Evolutionary conservation across 768 basidiomycete species (phyloP), one percentile per base, ranked within the genome.

Genomic region (Lactarius trivialis): DNA sequence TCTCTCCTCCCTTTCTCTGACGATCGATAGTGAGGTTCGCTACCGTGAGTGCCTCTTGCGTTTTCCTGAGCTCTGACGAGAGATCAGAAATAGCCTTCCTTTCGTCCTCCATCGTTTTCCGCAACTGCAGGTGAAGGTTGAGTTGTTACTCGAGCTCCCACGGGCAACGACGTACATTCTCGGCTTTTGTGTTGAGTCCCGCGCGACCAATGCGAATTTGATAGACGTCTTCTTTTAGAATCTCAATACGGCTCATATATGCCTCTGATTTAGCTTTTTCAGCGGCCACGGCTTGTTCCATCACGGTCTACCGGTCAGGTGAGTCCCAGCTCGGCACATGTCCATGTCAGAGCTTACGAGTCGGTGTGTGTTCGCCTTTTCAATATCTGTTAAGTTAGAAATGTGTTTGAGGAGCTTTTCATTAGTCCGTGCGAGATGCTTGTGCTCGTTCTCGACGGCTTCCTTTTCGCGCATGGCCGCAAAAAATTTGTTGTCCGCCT

Each of bases 401-500:
- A 94, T 76, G 7, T 82, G 80, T 61, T 81, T 82, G 30, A 77
- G 74, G 66, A 87, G 84, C 58, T 84, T 83, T 67, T 86, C 84
- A 17, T 81, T 71, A 33, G 76, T 79, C 54, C 85, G 80, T 19
- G 76, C 70, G 36, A 85, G 73, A 34, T 77, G 82, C 73, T 91
- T 91, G 51, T 85, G 81, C 71, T 93, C 91, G 1, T 77, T 77
- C 34, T 93, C 91, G 3, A 86, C 74, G 19, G 90, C 85, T 62
- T 97, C 93, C 74, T 89, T 93, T 60, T 88, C 86, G 33, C 93
- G 85, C 86, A 96, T 91, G 2, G 87, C 86, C 19, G 90, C 82
- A 70, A 86, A 98, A 71, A 85, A 98, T 73, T 95, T 98, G 77
- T 94, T 96, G 63, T 98, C 95, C 17, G 90, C 85, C 75, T 96